Percentiles rank a stretch among this genome's conserved stretches.
Conservation (phyloP, 495 filamentous ascomycete genomes). For the Tirmania nivea region DNA sequence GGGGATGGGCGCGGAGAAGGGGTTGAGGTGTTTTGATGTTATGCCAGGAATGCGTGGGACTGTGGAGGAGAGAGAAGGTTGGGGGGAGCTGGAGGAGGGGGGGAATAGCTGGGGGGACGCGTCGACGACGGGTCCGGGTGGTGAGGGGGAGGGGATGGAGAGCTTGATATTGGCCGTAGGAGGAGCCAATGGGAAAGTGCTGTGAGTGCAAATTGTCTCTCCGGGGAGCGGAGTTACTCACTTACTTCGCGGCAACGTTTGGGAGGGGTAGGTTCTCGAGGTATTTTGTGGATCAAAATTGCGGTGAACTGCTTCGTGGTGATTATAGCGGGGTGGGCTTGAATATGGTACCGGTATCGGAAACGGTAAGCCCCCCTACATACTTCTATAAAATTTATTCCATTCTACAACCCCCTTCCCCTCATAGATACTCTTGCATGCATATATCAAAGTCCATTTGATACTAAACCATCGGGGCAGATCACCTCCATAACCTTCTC, state of each 20-base stretch:
- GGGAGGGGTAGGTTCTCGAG: neutral
- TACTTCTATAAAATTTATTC: neutral
- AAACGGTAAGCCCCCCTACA: neutral
- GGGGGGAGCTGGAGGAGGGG: slow-evolving; percentile 4
- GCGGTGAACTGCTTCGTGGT: neutral
- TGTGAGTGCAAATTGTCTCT: neutral
- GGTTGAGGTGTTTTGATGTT: no score
- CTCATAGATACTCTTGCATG: slow-evolving; percentile 2
- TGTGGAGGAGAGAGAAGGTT: neutral
- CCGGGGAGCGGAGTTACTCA: no score
- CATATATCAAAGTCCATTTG: slow-evolving; percentile 1
- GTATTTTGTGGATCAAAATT: neutral
- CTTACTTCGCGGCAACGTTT: neutral
- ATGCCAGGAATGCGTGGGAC: slow-evolving; percentile 6
- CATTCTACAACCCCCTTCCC: neutral
- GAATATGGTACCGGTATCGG: slow-evolving; percentile 2
- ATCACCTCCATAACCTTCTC: slow-evolving; percentile 13
- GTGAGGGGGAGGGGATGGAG: slow-evolving; percentile 2
- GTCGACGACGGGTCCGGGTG: slow-evolving; percentile 6
- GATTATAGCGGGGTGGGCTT: neutral
- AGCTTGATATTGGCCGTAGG: slow-evolving; percentile 5
- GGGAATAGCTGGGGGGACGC: slow-evolving; percentile 3
- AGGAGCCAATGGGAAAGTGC: slow-evolving; percentile 3
- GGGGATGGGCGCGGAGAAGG: no score
- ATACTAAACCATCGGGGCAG: neutral